Evolutionary conservation across 352 stramenopile genomes (phyloP).

Genomic region (Blastocystis sp.): DNA sequence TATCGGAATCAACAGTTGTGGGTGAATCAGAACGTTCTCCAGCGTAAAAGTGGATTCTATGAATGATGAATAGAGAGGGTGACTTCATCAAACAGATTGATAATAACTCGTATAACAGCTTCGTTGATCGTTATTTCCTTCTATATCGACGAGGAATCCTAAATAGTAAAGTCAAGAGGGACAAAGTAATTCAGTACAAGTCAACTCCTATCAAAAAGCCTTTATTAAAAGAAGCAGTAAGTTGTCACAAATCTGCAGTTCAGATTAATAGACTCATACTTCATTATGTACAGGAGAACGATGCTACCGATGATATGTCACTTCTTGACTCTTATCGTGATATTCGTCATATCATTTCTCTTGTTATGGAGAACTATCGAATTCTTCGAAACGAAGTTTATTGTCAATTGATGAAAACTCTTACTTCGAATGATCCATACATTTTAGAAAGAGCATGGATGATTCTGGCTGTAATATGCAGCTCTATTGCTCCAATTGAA

Average conservation of each 20-base stretch:
- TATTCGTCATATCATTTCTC: neutral
- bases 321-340: neutral
- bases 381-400: slow-evolving; percentile 33
- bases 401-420: slow-evolving; percentile 38
- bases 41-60: neutral
- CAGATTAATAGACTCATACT: neutral
- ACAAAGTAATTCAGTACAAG: slow-evolving; percentile 4
- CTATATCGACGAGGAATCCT: slow-evolving; percentile 23
- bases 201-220: slow-evolving; percentile 1
- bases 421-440: neutral
- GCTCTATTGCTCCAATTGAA: slow-evolving; percentile 23
- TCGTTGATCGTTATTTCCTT: neutral
- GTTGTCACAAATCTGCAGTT: neutral
- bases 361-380: slow-evolving; percentile 44
- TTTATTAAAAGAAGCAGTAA: neutral
- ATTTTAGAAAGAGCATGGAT: slow-evolving; percentile 12
- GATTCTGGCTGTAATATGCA: slow-evolving; percentile 14
- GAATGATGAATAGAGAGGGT: neutral
- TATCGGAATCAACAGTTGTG: neutral
- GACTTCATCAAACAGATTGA: neutral
- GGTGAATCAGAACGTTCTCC: neutral
- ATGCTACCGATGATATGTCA: neutral
- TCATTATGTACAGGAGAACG: neutral
- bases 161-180: neutral
- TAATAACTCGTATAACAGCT: neutral